phyloP scores from a whole-genome alignment of 73 alveolate genomes.

The Paramecium biaurelia region DNA sequence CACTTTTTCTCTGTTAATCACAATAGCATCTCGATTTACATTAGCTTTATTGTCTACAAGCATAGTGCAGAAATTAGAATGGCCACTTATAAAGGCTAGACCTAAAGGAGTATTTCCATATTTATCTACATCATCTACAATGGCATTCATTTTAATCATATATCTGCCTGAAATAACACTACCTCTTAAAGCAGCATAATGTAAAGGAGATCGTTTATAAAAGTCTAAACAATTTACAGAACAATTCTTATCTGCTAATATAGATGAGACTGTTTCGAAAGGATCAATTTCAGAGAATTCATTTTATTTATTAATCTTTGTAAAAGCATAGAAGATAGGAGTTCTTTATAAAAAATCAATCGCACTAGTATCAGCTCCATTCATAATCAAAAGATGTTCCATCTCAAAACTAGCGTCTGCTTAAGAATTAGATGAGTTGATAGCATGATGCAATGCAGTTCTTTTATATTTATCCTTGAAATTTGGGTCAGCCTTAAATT shows the following conservation, averaged over 20 bases:
- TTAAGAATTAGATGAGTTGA: conserved; percentile 67
- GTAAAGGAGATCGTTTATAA: conserved; percentile 80
- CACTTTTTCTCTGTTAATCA: not conserved
- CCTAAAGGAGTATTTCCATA: conserved; percentile 86
- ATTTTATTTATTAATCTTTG: conserved; percentile 66
- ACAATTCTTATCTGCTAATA: conserved; percentile 65
- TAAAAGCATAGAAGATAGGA: conserved; percentile 84
- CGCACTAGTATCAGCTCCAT: conserved; percentile 71
- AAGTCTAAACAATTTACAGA: conserved; percentile 70
- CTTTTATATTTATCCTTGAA: conserved; percentile 32
- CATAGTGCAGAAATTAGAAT: conserved; percentile 72
- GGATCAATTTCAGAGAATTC: conserved; percentile 76
- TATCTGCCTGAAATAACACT: conserved; percentile 71
- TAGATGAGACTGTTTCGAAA: conserved; percentile 73
- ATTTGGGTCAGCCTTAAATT: conserved; percentile 54
- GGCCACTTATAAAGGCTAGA: conserved; percentile 73
- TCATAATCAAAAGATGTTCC: conserved; percentile 71
- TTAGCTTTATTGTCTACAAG: conserved; percentile 77
- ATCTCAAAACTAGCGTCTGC: conserved; percentile 83
- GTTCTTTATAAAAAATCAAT: conserved; percentile 75
- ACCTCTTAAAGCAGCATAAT: conserved; percentile 81
- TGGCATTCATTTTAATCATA: conserved; percentile 70
- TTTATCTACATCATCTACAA: conserved; percentile 72
- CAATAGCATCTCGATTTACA: conserved; percentile 67
- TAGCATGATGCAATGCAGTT: conserved; percentile 77